These are phyloP conservation scores for Gnomoniopsis smithogilvyi DNA, from an alignment of 2,329 filamentous ascomycete species.

Conservation along the genomic window DNA sequence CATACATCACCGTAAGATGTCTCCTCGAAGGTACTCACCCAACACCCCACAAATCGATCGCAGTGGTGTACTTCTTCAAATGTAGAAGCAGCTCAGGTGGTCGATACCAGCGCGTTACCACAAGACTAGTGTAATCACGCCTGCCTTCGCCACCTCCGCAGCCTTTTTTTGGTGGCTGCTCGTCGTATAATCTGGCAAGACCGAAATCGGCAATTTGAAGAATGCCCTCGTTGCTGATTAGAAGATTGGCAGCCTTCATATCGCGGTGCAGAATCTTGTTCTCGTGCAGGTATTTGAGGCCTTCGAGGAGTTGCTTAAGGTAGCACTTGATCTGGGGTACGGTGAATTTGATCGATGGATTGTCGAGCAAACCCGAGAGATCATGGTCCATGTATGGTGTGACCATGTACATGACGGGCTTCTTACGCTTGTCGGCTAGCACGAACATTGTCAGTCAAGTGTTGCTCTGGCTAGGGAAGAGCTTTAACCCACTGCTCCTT, in stretches of 20 bases:
- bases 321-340: conserved; percentile 97
- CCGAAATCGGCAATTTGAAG: conserved; percentile 98
- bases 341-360: conserved; percentile 82
- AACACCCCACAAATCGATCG: conserved; percentile 97
- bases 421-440: conserved; percentile 71
- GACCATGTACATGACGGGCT: conserved; percentile 95
- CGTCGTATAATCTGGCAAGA: conserved; percentile 89
- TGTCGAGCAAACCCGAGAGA: conserved; percentile 93
- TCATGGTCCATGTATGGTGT: conserved; percentile 99
- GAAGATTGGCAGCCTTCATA: conserved; percentile 97
- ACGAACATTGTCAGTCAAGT: conserved; percentile 19
- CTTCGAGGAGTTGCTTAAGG: conserved; percentile 87
- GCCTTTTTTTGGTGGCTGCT: conserved; percentile 71
- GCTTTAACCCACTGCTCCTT: conserved; percentile 49
- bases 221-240: conserved; percentile 92
- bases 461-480: conserved; percentile 7
- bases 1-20: not conserved
- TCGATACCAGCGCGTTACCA: conserved; percentile 96
- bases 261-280: conserved; percentile 90
- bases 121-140: conserved; percentile 91
- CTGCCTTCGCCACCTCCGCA: conserved; percentile 79
- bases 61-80: conserved; percentile 88
- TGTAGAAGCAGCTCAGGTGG: conserved; percentile 90
- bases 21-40: conserved; percentile 57
- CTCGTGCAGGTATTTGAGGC: conserved; percentile 85